phyloP scores from a whole-genome alignment of 371 early-diverging fungal genomes.

The Choanephora cucurbitarum region DNA sequence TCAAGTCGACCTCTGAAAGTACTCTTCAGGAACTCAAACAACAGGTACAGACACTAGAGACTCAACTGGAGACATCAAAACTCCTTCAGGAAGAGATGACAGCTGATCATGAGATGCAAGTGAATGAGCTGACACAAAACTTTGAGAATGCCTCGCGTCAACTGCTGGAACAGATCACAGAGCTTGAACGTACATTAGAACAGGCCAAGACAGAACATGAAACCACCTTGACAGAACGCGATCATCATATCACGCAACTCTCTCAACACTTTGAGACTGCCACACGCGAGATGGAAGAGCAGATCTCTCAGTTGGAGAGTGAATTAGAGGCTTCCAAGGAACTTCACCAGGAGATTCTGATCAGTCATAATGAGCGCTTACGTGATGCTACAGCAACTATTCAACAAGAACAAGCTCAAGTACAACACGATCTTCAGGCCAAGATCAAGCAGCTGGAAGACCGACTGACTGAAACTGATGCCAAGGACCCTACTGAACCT shows the following conservation, averaged over 20 bases:
- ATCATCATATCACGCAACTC: slow-evolving; percentile 10
- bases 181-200: slow-evolving; percentile 1
- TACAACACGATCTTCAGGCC: background rate
- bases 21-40: background rate
- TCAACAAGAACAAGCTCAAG: background rate
- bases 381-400: background rate
- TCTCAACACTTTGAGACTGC: slow-evolving; percentile 15
- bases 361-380: slow-evolving; percentile 1
- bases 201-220: background rate
- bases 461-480: background rate
- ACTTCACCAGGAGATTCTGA: slow-evolving; percentile 4
- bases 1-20: background rate
- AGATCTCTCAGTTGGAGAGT: slow-evolving; percentile 7
- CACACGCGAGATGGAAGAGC: slow-evolving; percentile 20
- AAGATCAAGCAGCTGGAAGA: too few relatives aligned
- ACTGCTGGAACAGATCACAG: slow-evolving; percentile 1
- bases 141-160: slow-evolving; percentile 3
- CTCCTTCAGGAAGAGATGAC: background rate
- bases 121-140: background rate
- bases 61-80: background rate
- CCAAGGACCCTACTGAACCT: too few relatives aligned
- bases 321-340: slow-evolving; percentile 1
- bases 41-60: background rate
- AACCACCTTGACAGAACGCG: background rate
- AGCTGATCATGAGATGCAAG: background rate